Evolutionary conservation across 139 green algal species (phyloP).

Genomic region (Volvox reticuliferus): DNA sequence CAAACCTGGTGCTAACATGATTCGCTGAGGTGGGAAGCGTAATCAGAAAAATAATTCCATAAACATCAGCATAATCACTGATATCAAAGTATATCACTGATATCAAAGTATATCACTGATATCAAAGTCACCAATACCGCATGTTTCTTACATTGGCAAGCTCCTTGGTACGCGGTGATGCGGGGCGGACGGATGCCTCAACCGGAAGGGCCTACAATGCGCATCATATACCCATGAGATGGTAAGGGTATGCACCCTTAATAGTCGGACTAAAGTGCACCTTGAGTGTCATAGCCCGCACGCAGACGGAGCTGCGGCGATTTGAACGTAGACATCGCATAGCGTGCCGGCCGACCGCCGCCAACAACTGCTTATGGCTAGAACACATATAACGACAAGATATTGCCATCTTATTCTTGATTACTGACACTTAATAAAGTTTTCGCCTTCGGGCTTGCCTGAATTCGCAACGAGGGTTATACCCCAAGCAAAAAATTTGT

Average conservation of each 20-base stretch:
- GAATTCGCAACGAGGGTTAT: background rate
- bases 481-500: background rate
- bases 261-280: background rate
- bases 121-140: background rate
- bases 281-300: constrained; percentile 18
- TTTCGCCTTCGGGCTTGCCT: background rate
- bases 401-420: background rate
- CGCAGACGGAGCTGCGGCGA: constrained; percentile 1
- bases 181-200: constrained; percentile 17
- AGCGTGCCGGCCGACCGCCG: background rate
- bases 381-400: background rate
- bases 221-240: no score
- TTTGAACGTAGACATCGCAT: background rate
- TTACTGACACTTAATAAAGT: background rate
- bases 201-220: constrained; percentile 17
- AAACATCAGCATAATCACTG: background rate
- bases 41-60: background rate
- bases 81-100: no score
- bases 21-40: background rate
- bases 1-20: constrained; percentile 7
- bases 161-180: constrained; percentile 20
- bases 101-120: no score
- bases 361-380: background rate
- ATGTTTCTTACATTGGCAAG: constrained; percentile 9
- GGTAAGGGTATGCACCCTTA: background rate